Evolutionary conservation across 805 yeast species (phyloP), one percentile per base, ranked within the genome.

Genomic region (Saccharomycopsis sp.): DNA sequence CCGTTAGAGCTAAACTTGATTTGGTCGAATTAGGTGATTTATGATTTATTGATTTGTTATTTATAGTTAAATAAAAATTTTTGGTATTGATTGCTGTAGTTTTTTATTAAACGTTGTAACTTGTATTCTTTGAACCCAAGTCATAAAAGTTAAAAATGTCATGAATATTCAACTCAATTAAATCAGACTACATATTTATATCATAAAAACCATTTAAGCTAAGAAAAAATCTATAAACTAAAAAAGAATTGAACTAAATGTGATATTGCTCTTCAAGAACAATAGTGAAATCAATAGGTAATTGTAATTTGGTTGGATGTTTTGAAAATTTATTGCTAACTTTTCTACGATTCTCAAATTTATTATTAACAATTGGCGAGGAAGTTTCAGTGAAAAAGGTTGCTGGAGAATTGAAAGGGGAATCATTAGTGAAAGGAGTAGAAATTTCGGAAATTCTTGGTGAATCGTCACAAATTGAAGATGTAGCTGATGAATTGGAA

Each of bases 1-100:
- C 95, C 40, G 92, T 88, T 44, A 72, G 79, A 66, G 57, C 67
- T 44, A 67, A 53, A 44, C 39, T 53, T 31, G 26, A 23, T 23
- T 23, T 23, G 26, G 10, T 10, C 10, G 26, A 23, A 10, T 23
- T 23, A 10, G 26, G 10, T 23, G 26, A n/a, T 9, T 9, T 25
- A 25, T 25, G 12, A 25, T 12, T 25, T 9, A 25, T 25, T 25
- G 12, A 9, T 25, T 25, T 25, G 12, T 8, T 25, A 8, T 9
- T 25, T 12, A 25, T 25, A 25, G 12, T 25, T 9, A 25, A 9
- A 9, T 12, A 25, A 9, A 25, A 9, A 12, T 25, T 9, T 12
- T 9, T 25, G 8, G 8, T 25, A 25, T 25, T 25, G 8, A 25
- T 30, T 30, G 12, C 9, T 14, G 15, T 10, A 14, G 15, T 14